These are phyloP conservation scores for Helotiales sp. DNA, from an alignment of 2,329 filamentous ascomycete species.

Conservation along the genomic window DNA sequence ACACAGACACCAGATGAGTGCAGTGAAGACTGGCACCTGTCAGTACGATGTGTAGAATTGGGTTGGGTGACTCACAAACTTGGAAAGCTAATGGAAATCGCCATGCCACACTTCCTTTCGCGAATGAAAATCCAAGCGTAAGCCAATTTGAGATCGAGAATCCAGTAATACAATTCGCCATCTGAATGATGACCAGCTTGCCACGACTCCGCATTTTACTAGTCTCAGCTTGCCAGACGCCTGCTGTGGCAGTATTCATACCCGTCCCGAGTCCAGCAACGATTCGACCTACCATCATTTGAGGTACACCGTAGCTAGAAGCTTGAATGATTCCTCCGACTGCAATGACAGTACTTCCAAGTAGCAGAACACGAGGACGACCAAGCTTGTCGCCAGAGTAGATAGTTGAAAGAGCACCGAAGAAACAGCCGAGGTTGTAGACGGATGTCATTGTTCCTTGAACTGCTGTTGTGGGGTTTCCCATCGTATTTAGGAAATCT, in stretches of 20 bases:
- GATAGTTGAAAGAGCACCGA: conserved; percentile 49
- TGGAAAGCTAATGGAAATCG: conserved; percentile 44
- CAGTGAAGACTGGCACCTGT: conserved; percentile 38
- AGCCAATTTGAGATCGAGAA: conserved; percentile 55
- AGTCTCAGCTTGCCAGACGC: conserved; percentile 56
- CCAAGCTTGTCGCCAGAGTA: conserved; percentile 60
- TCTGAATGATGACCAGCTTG: conserved; percentile 42
- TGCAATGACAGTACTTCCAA: conserved; percentile 48
- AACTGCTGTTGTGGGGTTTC: conserved; percentile 45
- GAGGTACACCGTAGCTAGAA: conserved; percentile 45
- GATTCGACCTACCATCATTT: conserved; percentile 50
- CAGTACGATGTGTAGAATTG: conserved; percentile 22
- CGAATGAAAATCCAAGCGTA: conserved; percentile 44
- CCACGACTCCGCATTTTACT: conserved; percentile 31
- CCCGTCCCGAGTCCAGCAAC: conserved; percentile 48
- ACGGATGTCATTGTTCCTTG: conserved; percentile 51
- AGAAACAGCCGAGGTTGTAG: conserved; percentile 51
- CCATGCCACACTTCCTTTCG: conserved; percentile 40
- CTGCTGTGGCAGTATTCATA: conserved; percentile 65
- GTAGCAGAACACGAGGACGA: conserved; percentile 59
- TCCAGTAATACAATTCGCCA: conserved; percentile 58
- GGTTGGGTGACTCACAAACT: conserved; percentile 40
- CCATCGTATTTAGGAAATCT: conserved; percentile 50
- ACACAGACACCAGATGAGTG: conserved; percentile 44
- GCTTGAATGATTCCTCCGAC: conserved; percentile 41